Percentiles rank a stretch among this genome's conserved stretches.
These are phyloP conservation scores for Citropsis articulata DNA, from an alignment of 345 rosid genomes.

Conservation along the genomic window DNA sequence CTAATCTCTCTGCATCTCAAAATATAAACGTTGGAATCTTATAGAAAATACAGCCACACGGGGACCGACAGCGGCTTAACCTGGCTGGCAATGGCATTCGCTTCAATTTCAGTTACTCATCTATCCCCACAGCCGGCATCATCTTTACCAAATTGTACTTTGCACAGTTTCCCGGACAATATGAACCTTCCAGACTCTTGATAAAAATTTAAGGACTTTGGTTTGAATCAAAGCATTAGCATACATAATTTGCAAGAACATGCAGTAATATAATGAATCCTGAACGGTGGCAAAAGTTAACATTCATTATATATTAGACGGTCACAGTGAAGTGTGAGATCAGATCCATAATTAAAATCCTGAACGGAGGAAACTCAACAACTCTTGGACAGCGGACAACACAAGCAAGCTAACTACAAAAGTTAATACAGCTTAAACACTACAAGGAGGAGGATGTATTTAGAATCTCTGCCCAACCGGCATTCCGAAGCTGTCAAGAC, in stretches of 20 bases:
- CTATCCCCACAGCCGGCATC: neutral
- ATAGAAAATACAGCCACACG: too few species aligned
- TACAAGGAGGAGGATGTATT: neutral
- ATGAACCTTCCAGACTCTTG: neutral
- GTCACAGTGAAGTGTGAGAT: neutral
- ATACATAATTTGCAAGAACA: too few species aligned
- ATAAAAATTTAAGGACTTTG: too few species aligned
- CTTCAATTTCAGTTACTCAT: too few species aligned
- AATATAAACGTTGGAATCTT: neutral
- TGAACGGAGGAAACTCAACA: neutral
- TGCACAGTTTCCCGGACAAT: neutral
- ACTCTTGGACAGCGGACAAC: neutral
- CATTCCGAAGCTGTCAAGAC: constrained; percentile 85
- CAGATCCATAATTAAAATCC: neutral
- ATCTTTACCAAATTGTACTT: neutral
- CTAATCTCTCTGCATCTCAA: neutral
- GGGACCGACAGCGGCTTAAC: too few species aligned
- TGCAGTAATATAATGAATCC: too few species aligned
- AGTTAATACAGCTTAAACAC: neutral
- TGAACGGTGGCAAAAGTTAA: neutral
- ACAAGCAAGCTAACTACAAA: constrained; percentile 1
- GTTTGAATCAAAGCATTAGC: too few species aligned
- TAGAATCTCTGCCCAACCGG: constrained; percentile 49
- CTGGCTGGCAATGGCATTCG: too few species aligned
- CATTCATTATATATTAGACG: neutral